A percentile compares a stretch with the other conserved stretches of the same genome.
phyloP scores from a whole-genome alignment of 2,329 filamentous ascomycete species.

The Cladosporium phlei region DNA sequence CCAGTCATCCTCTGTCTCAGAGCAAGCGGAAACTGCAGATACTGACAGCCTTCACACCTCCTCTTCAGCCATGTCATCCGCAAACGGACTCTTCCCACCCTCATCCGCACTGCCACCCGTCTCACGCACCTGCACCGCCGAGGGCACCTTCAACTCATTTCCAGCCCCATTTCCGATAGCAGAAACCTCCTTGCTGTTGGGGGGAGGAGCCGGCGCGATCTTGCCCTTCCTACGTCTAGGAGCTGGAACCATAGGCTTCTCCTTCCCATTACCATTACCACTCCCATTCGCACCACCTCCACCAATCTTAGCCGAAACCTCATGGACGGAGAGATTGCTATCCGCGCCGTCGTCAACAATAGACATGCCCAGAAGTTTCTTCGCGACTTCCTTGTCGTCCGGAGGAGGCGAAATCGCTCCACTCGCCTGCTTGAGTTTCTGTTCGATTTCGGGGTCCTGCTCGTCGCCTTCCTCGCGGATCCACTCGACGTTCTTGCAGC shows the following conservation, averaged over 20 bases:
- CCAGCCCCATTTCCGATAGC: constrained; percentile 1
- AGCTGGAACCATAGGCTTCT: constrained; percentile 77
- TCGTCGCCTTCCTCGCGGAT: constrained; percentile 32
- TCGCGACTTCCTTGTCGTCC: constrained; percentile 32
- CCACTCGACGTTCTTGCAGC: constrained; percentile 51
- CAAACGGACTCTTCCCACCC: constrained; percentile 12
- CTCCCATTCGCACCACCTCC: no score
- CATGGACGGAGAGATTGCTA: constrained; percentile 67
- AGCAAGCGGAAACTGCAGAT: not conserved
- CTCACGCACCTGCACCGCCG: constrained; percentile 2
- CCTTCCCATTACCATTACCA: no score
- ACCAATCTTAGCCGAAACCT: constrained; percentile 63
- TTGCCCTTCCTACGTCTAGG: constrained; percentile 57
- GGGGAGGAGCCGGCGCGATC: no score
- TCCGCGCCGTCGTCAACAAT: constrained; percentile 66
- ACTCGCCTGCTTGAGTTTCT: constrained; percentile 24
- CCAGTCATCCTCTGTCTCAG: no score
- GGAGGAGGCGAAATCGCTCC: no score
- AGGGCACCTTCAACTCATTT: constrained; percentile 6
- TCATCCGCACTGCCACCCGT: constrained; percentile 2
- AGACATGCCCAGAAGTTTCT: constrained; percentile 66
- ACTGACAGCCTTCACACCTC: not conserved
- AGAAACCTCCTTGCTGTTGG: constrained; percentile 5
- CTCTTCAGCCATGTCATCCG: constrained; percentile 14
- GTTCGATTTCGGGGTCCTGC: constrained; percentile 24